Base-by-base conservation (phyloP, 2,329 filamentous ascomycete genomes). In the Fusarium compactum region DNA sequence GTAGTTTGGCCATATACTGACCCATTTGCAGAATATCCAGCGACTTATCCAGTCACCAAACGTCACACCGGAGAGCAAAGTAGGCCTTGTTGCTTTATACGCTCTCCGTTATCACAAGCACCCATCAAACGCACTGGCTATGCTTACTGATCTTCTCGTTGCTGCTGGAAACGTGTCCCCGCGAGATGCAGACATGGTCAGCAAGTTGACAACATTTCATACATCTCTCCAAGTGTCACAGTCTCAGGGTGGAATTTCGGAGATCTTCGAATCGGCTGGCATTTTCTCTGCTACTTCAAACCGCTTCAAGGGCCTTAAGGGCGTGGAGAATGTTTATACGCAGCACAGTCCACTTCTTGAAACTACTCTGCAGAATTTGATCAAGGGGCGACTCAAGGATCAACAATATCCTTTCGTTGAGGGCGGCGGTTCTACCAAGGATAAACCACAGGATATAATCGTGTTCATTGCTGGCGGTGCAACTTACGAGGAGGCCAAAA, bases 251-350 rank as follows among this genome's bases (percentile, higher is more conserved):
- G 94, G 93, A 8, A 94, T 98, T 61, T 91, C 94, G 0, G 95
- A 98, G 71, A 89, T 98, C 9, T 98, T 99, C 75, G 95, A 98
- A 76, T 92, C 93, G 0, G 89, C 91, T 1, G 95, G 94, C 7
- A 95, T 99, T 70, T 97, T 99, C 80, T 93, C 93, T 1, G 93
- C 93, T 15, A 94, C 95, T 14, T 88, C 94, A 41, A 93, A 91
- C 76, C 90, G 95, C 8, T 94, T 99, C 80, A 97, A 97, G 77
- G 96, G 96, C 0, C 85, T 99, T 16, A 98, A 98, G 77, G 96
- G 96, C 3, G 96, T 99, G 2, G 97, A 99, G 79, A 99, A 99
- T 75, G 96, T 99, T 29, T 99, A 99, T 79, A 99, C 96, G 0
- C 97, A 99, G 79, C 96, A 99, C 80, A 97, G 94, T 8, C 94